These are phyloP conservation scores for Cercophora samala DNA, from an alignment of 495 filamentous ascomycete species.

Conservation along the genomic window DNA sequence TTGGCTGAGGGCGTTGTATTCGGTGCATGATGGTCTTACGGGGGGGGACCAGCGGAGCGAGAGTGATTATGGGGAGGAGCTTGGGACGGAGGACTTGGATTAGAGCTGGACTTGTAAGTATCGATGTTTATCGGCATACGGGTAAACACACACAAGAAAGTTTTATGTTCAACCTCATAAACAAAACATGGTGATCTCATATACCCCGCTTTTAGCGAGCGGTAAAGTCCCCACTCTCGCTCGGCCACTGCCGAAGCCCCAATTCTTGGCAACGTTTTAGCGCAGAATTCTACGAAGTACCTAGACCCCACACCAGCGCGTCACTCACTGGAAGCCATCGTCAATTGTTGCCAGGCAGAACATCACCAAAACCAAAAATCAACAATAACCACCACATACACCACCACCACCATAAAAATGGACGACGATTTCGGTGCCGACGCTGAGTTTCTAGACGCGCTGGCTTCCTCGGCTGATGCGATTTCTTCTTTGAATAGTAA, in stretches of 20 bases:
- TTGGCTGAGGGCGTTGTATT: slow-evolving; percentile 44
- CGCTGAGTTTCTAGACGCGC: slow-evolving; percentile 53
- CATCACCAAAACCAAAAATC: too few species aligned
- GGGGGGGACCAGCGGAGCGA: slow-evolving; percentile 11
- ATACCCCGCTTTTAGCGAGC: not conserved
- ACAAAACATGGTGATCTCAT: not conserved
- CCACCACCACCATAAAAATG: slow-evolving; percentile 28
- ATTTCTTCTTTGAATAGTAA: not conserved
- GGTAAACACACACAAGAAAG: not conserved
- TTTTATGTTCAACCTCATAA: too few species aligned
- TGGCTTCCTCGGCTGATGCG: slow-evolving; percentile 35
- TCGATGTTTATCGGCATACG: too few species aligned
- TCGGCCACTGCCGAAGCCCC: not conserved
- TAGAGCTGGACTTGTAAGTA: slow-evolving; percentile 15
- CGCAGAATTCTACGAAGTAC: not conserved
- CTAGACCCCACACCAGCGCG: not conserved
- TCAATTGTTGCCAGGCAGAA: not conserved
- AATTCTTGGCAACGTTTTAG: not conserved
- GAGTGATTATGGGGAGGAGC: slow-evolving; percentile 20
- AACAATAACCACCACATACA: too few species aligned
- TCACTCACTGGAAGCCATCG: not conserved
- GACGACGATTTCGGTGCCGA: slow-evolving; percentile 61
- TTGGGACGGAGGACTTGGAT: slow-evolving; percentile 24
- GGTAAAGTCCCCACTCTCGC: not conserved
- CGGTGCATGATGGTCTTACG: slow-evolving; percentile 35